These are phyloP conservation scores for Artemisia argyi DNA, from an alignment of 129 eudicot species.

Conservation along the genomic window DNA sequence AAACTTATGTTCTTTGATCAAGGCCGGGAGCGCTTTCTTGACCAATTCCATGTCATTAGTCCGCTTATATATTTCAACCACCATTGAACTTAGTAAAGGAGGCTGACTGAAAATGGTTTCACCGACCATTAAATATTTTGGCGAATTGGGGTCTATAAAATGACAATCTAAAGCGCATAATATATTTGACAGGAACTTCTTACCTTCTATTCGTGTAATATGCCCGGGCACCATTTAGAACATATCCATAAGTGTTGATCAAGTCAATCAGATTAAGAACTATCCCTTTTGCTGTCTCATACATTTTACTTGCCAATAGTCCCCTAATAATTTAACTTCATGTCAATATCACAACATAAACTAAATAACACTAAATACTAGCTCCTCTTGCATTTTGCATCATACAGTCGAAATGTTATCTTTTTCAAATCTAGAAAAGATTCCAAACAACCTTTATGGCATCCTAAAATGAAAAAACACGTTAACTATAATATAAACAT, in stretches of 20 bases:
- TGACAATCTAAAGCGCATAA: background rate
- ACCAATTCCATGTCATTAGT: conserved; percentile 64
- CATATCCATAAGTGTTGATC: conserved; percentile 67
- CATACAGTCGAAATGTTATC: background rate
- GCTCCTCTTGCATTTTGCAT: background rate
- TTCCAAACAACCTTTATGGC: too few species aligned
- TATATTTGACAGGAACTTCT: background rate
- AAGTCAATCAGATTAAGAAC: conserved; percentile 69
- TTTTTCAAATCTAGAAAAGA: too few species aligned
- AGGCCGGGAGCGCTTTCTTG: conserved; percentile 68
- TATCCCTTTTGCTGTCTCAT: conserved; percentile 88
- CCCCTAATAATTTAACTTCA: conserved; percentile 62
- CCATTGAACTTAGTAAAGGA: conserved; percentile 88
- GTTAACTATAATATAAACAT: background rate
- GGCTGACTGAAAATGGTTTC: conserved; percentile 70
- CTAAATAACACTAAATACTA: background rate
- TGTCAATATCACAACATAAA: background rate
- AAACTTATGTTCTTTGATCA: conserved; percentile 67
- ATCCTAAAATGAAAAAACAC: too few species aligned
- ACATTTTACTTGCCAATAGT: conserved; percentile 83
- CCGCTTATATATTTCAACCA: conserved; percentile 60
- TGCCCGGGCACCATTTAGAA: conserved; percentile 89
- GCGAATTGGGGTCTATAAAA: too few species aligned
- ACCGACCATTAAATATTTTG: background rate
- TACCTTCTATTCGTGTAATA: conserved; percentile 93